Evolutionary conservation across 305 asterid genomes (phyloP).

Genomic region (Fraxinus latifolia): DNA sequence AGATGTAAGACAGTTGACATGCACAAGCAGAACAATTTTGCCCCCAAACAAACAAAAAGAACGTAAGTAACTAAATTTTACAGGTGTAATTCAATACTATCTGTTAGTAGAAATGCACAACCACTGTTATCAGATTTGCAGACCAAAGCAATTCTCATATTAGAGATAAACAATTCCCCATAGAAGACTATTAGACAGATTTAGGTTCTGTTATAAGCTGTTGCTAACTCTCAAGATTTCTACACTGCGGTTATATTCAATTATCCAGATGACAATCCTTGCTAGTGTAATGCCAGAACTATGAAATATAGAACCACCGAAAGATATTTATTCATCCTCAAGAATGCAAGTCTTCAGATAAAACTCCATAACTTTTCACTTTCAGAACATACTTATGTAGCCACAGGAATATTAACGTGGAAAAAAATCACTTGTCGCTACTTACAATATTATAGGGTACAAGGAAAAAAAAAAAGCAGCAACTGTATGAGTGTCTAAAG

Average conservation of each 20-base stretch:
- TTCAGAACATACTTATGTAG: not conserved
- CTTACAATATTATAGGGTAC: not conserved
- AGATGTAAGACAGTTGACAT: not conserved
- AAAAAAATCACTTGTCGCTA: slow-evolving; percentile 4
- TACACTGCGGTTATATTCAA: not conserved
- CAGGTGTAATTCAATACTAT: not conserved
- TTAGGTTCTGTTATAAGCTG: not conserved
- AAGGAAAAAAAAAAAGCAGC: slow-evolving; percentile 3
- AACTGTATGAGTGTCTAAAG: not conserved
- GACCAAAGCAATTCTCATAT: not conserved
- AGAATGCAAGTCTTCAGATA: slow-evolving; percentile 5
- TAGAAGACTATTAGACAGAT: not conserved
- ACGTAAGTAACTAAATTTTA: not conserved
- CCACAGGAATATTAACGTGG: not conserved
- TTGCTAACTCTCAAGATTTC: not conserved
- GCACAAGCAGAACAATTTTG: not conserved
- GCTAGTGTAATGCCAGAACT: not conserved
- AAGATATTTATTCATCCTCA: slow-evolving; percentile 9
- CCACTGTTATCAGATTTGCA: not conserved
- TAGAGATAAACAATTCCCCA: not conserved
- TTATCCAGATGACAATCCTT: not conserved
- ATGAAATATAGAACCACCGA: slow-evolving; percentile 6
- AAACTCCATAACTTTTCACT: not conserved
- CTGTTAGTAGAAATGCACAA: not conserved
- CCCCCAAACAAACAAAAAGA: not conserved